These are phyloP conservation scores for Glebionis coronaria DNA, from an alignment of 129 eudicot species.

Conservation along the genomic window DNA sequence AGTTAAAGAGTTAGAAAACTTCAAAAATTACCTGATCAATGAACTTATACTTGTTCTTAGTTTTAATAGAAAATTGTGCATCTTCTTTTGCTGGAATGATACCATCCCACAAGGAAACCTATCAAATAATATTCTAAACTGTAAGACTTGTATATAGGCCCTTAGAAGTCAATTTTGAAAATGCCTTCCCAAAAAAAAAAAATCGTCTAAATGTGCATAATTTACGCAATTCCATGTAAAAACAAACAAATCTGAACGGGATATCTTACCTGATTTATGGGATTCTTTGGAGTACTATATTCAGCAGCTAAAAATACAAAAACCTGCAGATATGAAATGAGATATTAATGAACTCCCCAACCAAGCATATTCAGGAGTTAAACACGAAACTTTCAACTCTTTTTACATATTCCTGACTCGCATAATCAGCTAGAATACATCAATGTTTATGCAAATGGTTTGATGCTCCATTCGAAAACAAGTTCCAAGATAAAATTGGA, in stretches of 20 bases:
- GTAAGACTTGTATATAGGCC: not conserved
- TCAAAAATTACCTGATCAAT: conserved; percentile 63
- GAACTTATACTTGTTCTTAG: conserved; percentile 80
- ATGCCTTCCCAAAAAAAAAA: not conserved
- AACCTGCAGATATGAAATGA: conserved; percentile 50
- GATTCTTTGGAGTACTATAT: conserved; percentile 81
- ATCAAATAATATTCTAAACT: conserved; percentile 9
- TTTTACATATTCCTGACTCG: not conserved
- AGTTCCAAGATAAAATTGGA: not conserved
- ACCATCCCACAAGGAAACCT: conserved; percentile 90
- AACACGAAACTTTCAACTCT: not conserved
- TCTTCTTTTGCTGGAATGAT: conserved; percentile 70
- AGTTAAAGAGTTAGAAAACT: not conserved
- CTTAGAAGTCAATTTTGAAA: not conserved
- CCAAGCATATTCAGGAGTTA: not conserved
- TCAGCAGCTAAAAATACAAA: conserved; percentile 98
- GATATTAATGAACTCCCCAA: conserved; percentile 2
- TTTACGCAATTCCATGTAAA: not conserved
- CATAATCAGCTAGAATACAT: not conserved
- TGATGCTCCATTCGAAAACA: not conserved
- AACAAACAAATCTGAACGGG: not conserved
- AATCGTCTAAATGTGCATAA: not conserved
- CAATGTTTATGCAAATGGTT: not conserved
- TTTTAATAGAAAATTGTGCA: conserved; percentile 61
- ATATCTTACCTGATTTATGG: conserved; percentile 67